Base-by-base conservation (phyloP, 2,329 filamentous ascomycete species). In the Arthrobotrys sinensis region DNA sequence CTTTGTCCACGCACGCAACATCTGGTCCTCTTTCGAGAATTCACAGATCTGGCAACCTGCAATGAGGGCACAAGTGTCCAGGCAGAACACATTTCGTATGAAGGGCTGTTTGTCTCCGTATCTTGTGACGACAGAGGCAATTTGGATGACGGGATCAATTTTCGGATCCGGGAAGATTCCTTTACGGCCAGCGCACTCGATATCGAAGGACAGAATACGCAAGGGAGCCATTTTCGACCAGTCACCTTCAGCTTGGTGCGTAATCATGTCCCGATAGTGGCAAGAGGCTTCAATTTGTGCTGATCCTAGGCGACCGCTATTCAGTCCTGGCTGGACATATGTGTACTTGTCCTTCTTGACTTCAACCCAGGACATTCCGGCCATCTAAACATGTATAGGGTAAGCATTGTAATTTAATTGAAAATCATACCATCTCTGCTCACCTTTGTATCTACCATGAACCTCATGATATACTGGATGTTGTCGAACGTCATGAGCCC, bases 201-300 rank as follows among this genome's bases (percentile, higher is more conserved):
- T 99, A 89, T 99, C 96, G 83, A 99, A 98, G 3, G 96, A 98
- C 53, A 99, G 85, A 55, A 97, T 92, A 79, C 96, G 91, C 2
- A 99, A 87, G 0, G 96, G 96, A 0, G 96, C 96, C 91, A 98
- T 97, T 85, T 97, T 99, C 32, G 93, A 93, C 94, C 95, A 99
- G 83, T 98, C 94, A 16, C 94, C 95, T 80, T 96, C 92, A 1
- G 94, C 90, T 60, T 92, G 90, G 84, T 98, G 95, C 8, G 96
- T 91, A 80, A 97, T 90, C 7, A 99, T 86, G 82, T 98, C 91
- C 75, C 87, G 86, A 82, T 96, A 97, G 83, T 92, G 91, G 70
- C 97, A 89, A 81, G 91, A 88, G 11, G 95, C 96, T 85, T 99
- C 96, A 80, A 99, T 97, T 85, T 99, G 96, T 84, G 96, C 98